These are phyloP conservation scores for Tetrahymena thermophila DNA, from an alignment of 73 alveolate genomes.

Conservation along the genomic window DNA sequence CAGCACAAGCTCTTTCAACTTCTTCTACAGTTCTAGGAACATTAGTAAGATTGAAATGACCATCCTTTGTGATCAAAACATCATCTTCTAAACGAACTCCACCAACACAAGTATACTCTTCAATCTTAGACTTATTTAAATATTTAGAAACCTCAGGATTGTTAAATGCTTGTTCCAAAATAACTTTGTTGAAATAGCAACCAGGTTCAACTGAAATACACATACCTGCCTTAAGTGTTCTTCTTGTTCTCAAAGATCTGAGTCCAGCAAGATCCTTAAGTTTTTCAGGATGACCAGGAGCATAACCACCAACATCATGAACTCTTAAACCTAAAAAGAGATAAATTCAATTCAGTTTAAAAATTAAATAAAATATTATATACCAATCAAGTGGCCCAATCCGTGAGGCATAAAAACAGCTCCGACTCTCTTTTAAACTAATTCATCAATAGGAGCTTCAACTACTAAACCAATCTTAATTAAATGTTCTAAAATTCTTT, in stretches of 20 bases:
- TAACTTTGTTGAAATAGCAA: slow-evolving; percentile 88
- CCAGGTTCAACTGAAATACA: slow-evolving; percentile 64
- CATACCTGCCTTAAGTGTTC: slow-evolving; percentile 86
- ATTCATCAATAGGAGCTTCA: slow-evolving; percentile 73
- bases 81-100: slow-evolving; percentile 99
- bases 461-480: slow-evolving; percentile 74
- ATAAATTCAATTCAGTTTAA: background rate
- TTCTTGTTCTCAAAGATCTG: slow-evolving; percentile 82
- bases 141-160: slow-evolving; percentile 47
- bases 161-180: slow-evolving; percentile 61
- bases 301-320: slow-evolving; percentile 99
- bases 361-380: background rate
- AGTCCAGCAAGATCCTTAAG: slow-evolving; percentile 62
- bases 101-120: slow-evolving; percentile 81
- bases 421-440: slow-evolving; percentile 81
- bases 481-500: slow-evolving; percentile 77
- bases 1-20: slow-evolving; percentile 75
- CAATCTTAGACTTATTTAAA: slow-evolving; percentile 62
- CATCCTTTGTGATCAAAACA: slow-evolving; percentile 78
- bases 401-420: slow-evolving; percentile 98
- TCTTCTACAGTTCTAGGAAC: slow-evolving; percentile 95
- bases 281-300: slow-evolving; percentile 74
- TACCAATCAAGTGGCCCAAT: slow-evolving; percentile 85
- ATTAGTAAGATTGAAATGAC: slow-evolving; percentile 76
- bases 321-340: slow-evolving; percentile 77